A percentile compares a stretch with the other conserved stretches of the same genome.
phyloP scores from a whole-genome alignment of 2,329 filamentous ascomycete genomes.

The Paecilomyces sp. region DNA sequence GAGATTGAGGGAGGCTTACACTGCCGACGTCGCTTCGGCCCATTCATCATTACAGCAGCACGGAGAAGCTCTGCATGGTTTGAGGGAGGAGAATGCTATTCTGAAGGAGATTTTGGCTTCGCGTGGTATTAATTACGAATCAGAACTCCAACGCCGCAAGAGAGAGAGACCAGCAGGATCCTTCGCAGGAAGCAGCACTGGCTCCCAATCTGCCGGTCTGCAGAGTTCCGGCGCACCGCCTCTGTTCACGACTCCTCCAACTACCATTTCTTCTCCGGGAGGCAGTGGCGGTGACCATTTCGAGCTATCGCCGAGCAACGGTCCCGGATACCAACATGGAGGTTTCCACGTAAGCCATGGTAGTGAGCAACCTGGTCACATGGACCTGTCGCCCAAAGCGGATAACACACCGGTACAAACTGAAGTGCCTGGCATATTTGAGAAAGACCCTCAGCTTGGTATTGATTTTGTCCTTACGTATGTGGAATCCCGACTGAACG shows the following conservation, averaged over 20 bases:
- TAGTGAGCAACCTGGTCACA: conserved; percentile 1
- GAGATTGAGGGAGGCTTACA: conserved; percentile 66
- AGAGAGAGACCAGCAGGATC: conserved; percentile 25
- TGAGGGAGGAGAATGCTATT: conserved; percentile 72
- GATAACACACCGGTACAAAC: not conserved
- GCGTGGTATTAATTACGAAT: conserved; percentile 53
- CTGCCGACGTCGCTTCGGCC: conserved; percentile 60
- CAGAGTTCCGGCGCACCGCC: conserved; percentile 11
- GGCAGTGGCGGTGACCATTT: conserved; percentile 18
- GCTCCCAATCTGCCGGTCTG: conserved; percentile 21
- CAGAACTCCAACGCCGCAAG: conserved; percentile 35
- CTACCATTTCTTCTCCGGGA: conserved; percentile 24
- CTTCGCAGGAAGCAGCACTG: conserved; percentile 32
- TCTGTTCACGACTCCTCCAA: conserved; percentile 23
- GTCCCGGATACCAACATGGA: conserved; percentile 15
- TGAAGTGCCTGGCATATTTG: conserved; percentile 31
- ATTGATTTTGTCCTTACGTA: conserved; percentile 43
- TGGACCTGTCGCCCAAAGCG: conserved; percentile 2
- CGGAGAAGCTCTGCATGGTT: conserved; percentile 65
- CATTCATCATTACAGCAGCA: conserved; percentile 49
- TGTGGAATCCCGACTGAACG: conserved; percentile 10
- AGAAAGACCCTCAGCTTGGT: conserved; percentile 39
- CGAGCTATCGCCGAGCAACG: conserved; percentile 20
- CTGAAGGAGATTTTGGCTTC: conserved; percentile 57
- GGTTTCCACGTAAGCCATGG: conserved; percentile 11